Conservation (phyloP, 345 rosid genomes). For the Heritiera fomes region DNA sequence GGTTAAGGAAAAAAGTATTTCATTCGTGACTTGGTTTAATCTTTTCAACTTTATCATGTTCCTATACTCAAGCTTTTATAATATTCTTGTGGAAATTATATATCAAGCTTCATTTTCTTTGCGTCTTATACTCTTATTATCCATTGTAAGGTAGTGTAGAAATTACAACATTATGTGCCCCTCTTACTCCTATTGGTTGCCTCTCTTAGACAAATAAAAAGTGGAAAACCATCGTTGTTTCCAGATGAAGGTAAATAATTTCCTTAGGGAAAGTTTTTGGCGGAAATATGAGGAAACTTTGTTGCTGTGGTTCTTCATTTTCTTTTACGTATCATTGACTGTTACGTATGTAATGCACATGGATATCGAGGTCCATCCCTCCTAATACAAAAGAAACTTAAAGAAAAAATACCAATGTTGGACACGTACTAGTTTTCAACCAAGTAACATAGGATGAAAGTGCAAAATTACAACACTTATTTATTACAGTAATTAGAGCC, state of each 20-base stretch:
- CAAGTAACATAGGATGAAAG: neutral
- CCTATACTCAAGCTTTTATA: slow-evolving; percentile 1
- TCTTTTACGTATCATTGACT: neutral
- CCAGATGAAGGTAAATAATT: neutral
- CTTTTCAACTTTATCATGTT: neutral
- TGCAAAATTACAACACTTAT: neutral
- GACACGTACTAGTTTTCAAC: neutral
- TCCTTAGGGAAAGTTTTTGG: neutral
- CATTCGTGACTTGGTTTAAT: slow-evolving; percentile 16
- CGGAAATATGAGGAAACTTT: neutral
- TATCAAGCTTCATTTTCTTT: neutral
- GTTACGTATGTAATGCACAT: neutral
- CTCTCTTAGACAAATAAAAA: neutral
- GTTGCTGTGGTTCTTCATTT: neutral
- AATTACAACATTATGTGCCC: neutral
- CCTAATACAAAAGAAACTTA: neutral
- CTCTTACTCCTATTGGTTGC: neutral
- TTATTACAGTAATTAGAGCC: neutral
- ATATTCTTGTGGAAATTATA: neutral
- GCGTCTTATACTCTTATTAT: neutral
- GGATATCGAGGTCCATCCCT: neutral
- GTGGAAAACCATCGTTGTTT: neutral
- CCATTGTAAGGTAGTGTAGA: neutral
- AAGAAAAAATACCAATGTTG: neutral
- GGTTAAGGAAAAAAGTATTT: slow-evolving; percentile 85